These are phyloP conservation scores for Chytridium lagenaria DNA, from an alignment of 371 early-diverging fungal species.

Conservation along the genomic window DNA sequence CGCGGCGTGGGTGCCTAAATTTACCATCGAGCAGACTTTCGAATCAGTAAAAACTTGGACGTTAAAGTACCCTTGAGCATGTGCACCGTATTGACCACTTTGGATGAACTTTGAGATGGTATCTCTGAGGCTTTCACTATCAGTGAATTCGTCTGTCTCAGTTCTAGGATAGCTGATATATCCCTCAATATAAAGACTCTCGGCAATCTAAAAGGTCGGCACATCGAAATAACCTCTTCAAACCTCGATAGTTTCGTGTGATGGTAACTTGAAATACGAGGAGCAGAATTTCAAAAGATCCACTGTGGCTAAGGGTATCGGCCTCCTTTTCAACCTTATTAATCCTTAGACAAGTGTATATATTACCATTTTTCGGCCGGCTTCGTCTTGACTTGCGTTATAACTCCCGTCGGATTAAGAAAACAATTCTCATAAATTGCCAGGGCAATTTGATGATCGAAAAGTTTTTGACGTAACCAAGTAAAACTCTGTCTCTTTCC, in stretches of 20 bases:
- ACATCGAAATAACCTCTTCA: slow-evolving; percentile 1
- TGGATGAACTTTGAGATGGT: slow-evolving; percentile 71
- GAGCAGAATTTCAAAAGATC: slow-evolving; percentile 93
- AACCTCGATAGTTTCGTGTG: slow-evolving; percentile 86
- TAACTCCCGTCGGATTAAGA: slow-evolving; percentile 63
- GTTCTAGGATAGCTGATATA: slow-evolving; percentile 99
- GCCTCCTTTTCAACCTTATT: slow-evolving; percentile 58
- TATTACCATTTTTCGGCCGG: slow-evolving; percentile 80
- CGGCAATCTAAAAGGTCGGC: slow-evolving; percentile 67
- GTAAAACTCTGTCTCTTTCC: slow-evolving; percentile 63
- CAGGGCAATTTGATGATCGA: slow-evolving; percentile 74
- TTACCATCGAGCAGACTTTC: slow-evolving; percentile 71
- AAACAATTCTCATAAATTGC: slow-evolving; percentile 79
- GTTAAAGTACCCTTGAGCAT: slow-evolving; percentile 63
- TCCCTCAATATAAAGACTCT: slow-evolving; percentile 85
- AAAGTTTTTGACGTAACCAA: slow-evolving; percentile 80
- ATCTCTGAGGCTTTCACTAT: slow-evolving; percentile 73
- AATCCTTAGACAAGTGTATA: neutral
- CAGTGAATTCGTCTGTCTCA: slow-evolving; percentile 95
- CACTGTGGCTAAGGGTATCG: slow-evolving; percentile 93
- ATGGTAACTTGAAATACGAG: slow-evolving; percentile 72
- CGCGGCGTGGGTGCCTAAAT: slow-evolving; percentile 84
- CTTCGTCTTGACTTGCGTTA: slow-evolving; percentile 65
- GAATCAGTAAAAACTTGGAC: neutral
- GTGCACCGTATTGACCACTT: slow-evolving; percentile 69